Percentiles rank a stretch among this genome's conserved stretches.
phyloP scores from a whole-genome alignment of 257 asterid species.

The Salvia rosmarinus region DNA sequence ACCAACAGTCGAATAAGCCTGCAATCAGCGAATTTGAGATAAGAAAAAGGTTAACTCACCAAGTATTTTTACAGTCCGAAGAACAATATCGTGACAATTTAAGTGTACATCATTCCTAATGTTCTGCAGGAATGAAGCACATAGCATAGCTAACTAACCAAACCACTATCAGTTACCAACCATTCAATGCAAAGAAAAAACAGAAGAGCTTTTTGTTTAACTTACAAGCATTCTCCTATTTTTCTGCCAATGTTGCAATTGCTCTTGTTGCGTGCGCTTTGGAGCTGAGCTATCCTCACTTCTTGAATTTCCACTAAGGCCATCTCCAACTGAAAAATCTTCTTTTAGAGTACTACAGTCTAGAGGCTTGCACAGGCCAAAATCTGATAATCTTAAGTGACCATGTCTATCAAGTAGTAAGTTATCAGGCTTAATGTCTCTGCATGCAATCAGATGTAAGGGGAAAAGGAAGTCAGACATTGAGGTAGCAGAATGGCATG shows the following conservation, averaged over 20 bases:
- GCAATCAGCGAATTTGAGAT: slow-evolving; percentile 40
- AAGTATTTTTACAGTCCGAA: slow-evolving; percentile 32
- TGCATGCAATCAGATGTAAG: slow-evolving; percentile 44
- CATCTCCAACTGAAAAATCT: slow-evolving; percentile 76
- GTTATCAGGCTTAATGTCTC: slow-evolving; percentile 97
- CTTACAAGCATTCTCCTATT: slow-evolving; percentile 95
- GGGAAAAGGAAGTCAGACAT: slow-evolving; percentile 42
- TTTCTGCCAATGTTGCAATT: slow-evolving; percentile 97
- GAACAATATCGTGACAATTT: slow-evolving; percentile 17
- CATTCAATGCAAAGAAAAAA: slow-evolving; percentile 28
- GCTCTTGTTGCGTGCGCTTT: slow-evolving; percentile 93
- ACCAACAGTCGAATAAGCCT: slow-evolving; percentile 99
- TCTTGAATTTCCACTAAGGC: slow-evolving; percentile 48
- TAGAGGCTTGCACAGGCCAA: slow-evolving; percentile 96
- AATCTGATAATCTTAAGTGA: slow-evolving; percentile 89
- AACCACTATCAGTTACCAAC: slow-evolving; percentile 20
- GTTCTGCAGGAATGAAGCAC: slow-evolving; percentile 29
- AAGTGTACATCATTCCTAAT: slow-evolving; percentile 6
- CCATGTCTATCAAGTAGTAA: slow-evolving; percentile 91
- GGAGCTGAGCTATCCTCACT: slow-evolving; percentile 62
- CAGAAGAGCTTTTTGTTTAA: slow-evolving; percentile 22
- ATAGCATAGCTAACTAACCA: slow-evolving; percentile 26
- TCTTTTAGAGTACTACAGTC: slow-evolving; percentile 87
- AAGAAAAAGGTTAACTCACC: slow-evolving; percentile 19
- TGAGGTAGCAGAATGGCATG: slow-evolving; percentile 19